Base-by-base conservation (phyloP, 768 basidiomycete species). In the Baorangia bicolor region DNA sequence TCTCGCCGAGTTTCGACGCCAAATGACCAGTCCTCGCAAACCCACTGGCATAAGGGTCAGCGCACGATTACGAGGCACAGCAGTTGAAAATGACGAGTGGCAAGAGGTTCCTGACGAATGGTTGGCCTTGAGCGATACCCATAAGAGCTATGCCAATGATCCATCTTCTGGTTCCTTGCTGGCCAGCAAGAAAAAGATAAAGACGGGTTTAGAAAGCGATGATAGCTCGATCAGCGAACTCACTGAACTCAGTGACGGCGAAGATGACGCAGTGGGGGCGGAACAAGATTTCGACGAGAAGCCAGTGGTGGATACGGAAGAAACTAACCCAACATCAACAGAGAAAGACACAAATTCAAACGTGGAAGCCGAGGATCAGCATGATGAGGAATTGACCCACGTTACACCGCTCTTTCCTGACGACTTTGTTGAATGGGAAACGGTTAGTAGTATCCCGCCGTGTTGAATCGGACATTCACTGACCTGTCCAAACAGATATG, bases 391-490 rank as follows among this genome's bases (percentile, higher is more conserved):
- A 14, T 28, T 23, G 53, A 58, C 12, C n/a, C 23, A 35, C 33
- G 5, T 43, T 33, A 55, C 56, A 11, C 64, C 63, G n/a, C 64
- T 59, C 10, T 51, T 73, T 21, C 80, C 78, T 5, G 75, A 76
- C 2, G 80, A 80, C 45, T 90, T 90, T 63, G 69, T 92, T 38
- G 94, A 96, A 71, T 98, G 95, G 94, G 92, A 96, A 76, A 89
- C 90, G 64, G 94, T 93, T 56, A 64, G 84, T 76, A 41, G 33
- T 38, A 48, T 43, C 16, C n/a, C 6, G 8, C 35, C 16, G 3
- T 13, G 39, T 37, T 33, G 3, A 13, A 14, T 18, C 5, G 9
- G 9, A 18, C 23, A 37, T 43, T 42, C 21, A 58, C 54, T 61
- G 2, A 54, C 37, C 21, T 16, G 5, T 27, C n/a, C 18, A 28